Percentiles rank a stretch among this genome's conserved stretches.
phyloP scores from a whole-genome alignment of 2,329 filamentous ascomycete species.

The Colletotrichum sp. region DNA sequence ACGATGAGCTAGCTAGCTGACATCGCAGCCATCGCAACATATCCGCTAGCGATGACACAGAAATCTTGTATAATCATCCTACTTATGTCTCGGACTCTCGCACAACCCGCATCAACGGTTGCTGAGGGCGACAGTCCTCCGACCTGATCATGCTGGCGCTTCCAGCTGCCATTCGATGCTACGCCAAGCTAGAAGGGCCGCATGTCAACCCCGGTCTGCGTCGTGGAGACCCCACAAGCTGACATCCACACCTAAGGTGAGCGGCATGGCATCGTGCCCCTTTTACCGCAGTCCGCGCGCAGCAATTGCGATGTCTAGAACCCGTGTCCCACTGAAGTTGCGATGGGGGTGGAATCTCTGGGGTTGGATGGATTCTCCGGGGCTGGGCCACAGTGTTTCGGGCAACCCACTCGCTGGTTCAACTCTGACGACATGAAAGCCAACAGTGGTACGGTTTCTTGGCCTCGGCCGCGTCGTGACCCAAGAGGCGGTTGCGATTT shows the following conservation, averaged over 20 bases:
- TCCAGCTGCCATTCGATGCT: not conserved
- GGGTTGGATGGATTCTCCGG: not conserved
- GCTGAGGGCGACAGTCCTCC: not conserved
- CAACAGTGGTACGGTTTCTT: not conserved
- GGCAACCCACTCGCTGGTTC: not conserved
- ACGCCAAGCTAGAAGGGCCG: not conserved
- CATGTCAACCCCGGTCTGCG: not conserved
- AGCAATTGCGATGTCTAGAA: not conserved
- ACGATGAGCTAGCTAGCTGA: not conserved
- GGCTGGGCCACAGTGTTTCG: not conserved
- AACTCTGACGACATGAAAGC: not conserved
- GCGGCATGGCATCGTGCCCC: not conserved
- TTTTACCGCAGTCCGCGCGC: not conserved
- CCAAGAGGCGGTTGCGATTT: not conserved
- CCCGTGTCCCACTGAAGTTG: not conserved
- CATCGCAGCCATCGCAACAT: not conserved
- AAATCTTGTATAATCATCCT: rapidly evolving
- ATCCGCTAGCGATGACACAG: rapidly evolving
- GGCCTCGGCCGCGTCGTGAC: not conserved
- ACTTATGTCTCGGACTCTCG: rapidly evolving
- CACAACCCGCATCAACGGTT: not conserved
- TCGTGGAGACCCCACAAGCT: not conserved
- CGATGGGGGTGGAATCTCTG: not conserved
- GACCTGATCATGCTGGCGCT: not conserved
- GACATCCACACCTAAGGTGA: not conserved